phyloP scores from a whole-genome alignment of 345 rosid species.

The Euphorbia peplus region DNA sequence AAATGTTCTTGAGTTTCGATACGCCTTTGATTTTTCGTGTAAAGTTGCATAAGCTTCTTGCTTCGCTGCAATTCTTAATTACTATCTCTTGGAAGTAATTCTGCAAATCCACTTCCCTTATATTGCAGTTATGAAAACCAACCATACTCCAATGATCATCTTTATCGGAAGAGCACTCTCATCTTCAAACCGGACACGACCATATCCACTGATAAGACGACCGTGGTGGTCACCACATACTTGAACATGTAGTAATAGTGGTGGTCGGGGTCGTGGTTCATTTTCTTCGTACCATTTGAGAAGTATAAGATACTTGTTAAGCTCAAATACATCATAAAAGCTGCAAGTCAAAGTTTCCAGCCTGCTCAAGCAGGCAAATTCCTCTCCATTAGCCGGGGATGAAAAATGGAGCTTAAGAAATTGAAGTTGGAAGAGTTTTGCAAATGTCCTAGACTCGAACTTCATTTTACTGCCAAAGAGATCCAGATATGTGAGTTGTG shows the following conservation, averaged over 20 bases:
- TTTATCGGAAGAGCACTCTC: not conserved
- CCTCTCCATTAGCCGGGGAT: not conserved
- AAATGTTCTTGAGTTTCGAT: not conserved
- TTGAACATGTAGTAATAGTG: not conserved
- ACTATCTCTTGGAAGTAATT: not conserved
- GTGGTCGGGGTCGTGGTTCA: no score
- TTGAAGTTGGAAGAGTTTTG: slow-evolving; percentile 13
- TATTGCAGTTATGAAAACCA: not conserved
- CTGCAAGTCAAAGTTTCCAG: slow-evolving; percentile 6
- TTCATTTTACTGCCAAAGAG: not conserved
- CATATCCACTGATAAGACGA: no score
- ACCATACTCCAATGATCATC: not conserved
- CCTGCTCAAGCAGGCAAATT: slow-evolving; percentile 10
- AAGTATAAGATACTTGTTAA: not conserved
- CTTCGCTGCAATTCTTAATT: not conserved
- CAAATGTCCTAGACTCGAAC: slow-evolving; percentile 15
- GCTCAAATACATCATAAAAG: not conserved
- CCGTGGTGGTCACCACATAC: no score
- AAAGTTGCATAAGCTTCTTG: not conserved
- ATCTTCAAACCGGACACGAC: no score
- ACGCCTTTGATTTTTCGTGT: not conserved
- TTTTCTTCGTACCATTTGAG: not conserved
- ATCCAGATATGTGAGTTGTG: slow-evolving; percentile 18
- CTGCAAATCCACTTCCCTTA: not conserved
- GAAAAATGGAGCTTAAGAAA: not conserved